phyloP scores from a whole-genome alignment of 305 asterid species.

The Ilex paraguariensis region DNA sequence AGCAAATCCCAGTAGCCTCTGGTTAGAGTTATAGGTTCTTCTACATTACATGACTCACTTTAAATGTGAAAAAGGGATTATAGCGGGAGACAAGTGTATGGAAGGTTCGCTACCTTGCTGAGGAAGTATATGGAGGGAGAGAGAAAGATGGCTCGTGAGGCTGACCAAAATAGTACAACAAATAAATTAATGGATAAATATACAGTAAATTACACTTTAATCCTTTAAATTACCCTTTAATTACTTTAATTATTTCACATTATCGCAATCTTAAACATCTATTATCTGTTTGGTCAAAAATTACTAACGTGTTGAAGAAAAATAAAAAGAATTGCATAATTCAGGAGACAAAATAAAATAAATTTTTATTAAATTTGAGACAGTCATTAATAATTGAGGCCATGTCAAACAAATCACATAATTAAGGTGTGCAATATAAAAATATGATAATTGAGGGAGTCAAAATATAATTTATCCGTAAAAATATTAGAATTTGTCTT shows the following conservation, averaged over 20 bases:
- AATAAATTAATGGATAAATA: background rate
- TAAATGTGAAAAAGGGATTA: no score
- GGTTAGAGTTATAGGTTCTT: background rate
- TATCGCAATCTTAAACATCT: background rate
- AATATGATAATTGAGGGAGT: no score
- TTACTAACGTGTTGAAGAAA: no score
- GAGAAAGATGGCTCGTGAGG: conserved; percentile 3
- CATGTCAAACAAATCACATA: no score
- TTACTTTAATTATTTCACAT: background rate
- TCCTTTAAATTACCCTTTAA: background rate
- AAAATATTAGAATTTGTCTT: no score
- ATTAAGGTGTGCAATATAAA: no score
- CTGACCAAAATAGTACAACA: background rate
- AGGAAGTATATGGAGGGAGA: conserved; percentile 30
- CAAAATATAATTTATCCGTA: no score
- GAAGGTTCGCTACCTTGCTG: conserved; percentile 18
- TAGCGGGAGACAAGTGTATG: background rate
- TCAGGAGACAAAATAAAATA: no score
- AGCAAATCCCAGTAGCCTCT: background rate
- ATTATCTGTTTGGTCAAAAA: no score
- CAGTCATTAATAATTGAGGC: no score
- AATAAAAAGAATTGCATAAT: no score
- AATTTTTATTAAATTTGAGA: no score
- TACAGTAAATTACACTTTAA: background rate
- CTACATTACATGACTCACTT: background rate